These are phyloP conservation scores for Amesomyces nigricolor DNA, from an alignment of 2,329 filamentous ascomycete species.

Conservation along the genomic window DNA sequence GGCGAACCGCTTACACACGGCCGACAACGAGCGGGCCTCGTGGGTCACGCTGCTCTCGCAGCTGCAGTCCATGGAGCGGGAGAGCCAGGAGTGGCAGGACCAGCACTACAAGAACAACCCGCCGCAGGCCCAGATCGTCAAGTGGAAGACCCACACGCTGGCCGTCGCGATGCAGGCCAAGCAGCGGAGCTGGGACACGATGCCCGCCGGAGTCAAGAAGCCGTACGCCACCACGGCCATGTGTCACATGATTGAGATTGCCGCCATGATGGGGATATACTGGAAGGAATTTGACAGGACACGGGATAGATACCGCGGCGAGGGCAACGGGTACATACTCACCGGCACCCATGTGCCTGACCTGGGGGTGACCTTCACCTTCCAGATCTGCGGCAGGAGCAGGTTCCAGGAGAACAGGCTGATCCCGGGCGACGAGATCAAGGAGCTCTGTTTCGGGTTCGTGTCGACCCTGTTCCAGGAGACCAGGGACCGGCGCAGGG, in stretches of 20 bases:
- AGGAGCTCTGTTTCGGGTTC: slow-evolving; percentile 51
- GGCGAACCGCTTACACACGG: slow-evolving; percentile 42
- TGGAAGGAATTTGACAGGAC: slow-evolving; percentile 54
- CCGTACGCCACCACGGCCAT: slow-evolving; percentile 52
- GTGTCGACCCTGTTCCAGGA: slow-evolving; percentile 49
- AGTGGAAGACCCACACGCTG: slow-evolving; percentile 35
- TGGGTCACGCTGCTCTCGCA: slow-evolving; percentile 48
- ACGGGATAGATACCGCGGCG: slow-evolving; percentile 47
- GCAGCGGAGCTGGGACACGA: slow-evolving; percentile 47
- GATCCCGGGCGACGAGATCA: slow-evolving; percentile 48
- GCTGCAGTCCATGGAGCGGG: slow-evolving; percentile 45
- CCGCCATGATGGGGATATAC: slow-evolving; percentile 49
- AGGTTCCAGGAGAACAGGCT: slow-evolving; percentile 46
- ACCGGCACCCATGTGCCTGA: slow-evolving; percentile 43
- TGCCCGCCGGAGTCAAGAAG: slow-evolving; percentile 42
- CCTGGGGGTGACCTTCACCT: slow-evolving; percentile 50
- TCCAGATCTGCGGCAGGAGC: slow-evolving; percentile 46
- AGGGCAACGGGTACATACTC: slow-evolving; percentile 50
- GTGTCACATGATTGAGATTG: slow-evolving; percentile 50
- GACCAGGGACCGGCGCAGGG: slow-evolving; percentile 34
- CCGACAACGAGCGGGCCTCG: slow-evolving; percentile 51
- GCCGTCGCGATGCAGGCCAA: slow-evolving; percentile 42
- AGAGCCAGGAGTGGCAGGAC: slow-evolving; percentile 44
- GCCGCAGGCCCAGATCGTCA: slow-evolving; percentile 19
- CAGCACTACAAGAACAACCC: slow-evolving; percentile 26